These are phyloP conservation scores for Clavispora carvajalis DNA, from an alignment of 805 yeast genomes.

Conservation along the genomic window DNA sequence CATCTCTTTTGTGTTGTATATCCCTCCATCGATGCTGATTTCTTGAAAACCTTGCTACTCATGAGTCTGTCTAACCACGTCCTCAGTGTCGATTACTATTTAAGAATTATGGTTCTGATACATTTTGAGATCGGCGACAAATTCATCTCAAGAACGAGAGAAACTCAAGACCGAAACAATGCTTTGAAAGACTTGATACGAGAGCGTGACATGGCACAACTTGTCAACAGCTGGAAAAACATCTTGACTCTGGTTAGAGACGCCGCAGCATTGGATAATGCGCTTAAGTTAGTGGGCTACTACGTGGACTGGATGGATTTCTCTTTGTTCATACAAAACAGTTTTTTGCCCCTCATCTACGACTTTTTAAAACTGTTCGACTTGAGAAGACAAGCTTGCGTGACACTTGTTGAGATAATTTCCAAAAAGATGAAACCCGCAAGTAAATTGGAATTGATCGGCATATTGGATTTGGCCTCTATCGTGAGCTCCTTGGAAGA, in stretches of 20 bases:
- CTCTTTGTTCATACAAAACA: slow-evolving; percentile 58
- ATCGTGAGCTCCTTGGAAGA: slow-evolving; percentile 38
- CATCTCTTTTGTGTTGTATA: slow-evolving; percentile 34
- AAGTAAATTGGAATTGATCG: slow-evolving; percentile 63
- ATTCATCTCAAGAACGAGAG: slow-evolving; percentile 65
- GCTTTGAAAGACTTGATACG: slow-evolving; percentile 79
- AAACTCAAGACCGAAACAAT: slow-evolving; percentile 59
- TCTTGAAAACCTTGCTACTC: slow-evolving; percentile 26
- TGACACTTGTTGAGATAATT: slow-evolving; percentile 57
- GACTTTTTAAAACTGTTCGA: slow-evolving; percentile 46
- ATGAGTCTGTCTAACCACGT: slow-evolving; percentile 15
- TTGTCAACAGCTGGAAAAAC: slow-evolving; percentile 65
- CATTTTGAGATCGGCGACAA: slow-evolving; percentile 95
- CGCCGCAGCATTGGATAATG: slow-evolving; percentile 43
- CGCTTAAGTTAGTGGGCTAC: slow-evolving; percentile 67
- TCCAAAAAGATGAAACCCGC: slow-evolving; percentile 74
- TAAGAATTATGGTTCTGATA: slow-evolving; percentile 66
- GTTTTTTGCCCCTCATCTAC: slow-evolving; percentile 53
- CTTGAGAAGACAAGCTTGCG: slow-evolving; percentile 55
- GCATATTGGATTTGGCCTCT: slow-evolving; percentile 61
- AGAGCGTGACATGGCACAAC: slow-evolving; percentile 60
- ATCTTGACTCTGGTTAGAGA: slow-evolving; percentile 40
- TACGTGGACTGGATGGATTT: slow-evolving; percentile 94
- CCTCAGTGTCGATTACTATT: slow-evolving; percentile 55
- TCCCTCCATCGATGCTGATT: slow-evolving; percentile 25